Evolutionary conservation across 768 basidiomycete species (phyloP).

Genomic region (Trametes sanguinea): DNA sequence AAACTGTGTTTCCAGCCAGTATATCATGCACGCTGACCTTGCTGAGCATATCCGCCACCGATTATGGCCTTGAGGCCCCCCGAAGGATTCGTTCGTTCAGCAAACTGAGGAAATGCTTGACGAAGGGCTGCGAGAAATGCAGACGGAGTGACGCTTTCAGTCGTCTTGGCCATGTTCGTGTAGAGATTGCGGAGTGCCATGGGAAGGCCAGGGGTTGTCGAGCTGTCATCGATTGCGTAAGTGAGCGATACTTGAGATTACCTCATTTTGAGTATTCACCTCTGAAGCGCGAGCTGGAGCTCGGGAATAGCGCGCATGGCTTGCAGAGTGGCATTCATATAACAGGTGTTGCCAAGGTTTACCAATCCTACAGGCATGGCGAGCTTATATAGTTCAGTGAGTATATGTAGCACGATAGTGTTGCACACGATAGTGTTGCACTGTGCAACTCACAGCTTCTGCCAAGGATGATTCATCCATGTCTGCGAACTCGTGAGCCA

Average conservation of each 20-base stretch:
- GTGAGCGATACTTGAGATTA: no score
- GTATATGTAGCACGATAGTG: background rate
- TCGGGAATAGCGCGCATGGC: constrained; percentile 93
- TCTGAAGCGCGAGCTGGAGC: constrained; percentile 68
- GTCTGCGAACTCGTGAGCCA: constrained; percentile 42
- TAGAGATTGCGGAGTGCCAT: constrained; percentile 71
- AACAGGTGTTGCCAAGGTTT: constrained; percentile 95
- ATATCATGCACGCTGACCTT: constrained; percentile 43
- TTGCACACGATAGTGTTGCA: no score
- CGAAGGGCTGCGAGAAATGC: constrained; percentile 72
- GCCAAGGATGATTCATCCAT: constrained; percentile 84
- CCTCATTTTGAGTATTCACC: constrained; percentile 35
- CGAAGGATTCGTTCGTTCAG: constrained; percentile 54
- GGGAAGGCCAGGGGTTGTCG: constrained; percentile 35
- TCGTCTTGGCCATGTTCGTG: constrained; percentile 68
- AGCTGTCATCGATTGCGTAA: background rate
- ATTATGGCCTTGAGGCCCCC: constrained; percentile 36
- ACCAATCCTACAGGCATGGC: constrained; percentile 78
- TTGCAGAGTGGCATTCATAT: constrained; percentile 96
- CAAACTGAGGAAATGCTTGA: constrained; percentile 87
- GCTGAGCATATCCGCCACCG: constrained; percentile 69
- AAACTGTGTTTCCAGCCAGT: background rate
- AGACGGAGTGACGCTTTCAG: constrained; percentile 71
- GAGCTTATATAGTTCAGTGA: constrained; percentile 46
- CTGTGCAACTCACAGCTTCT: constrained; percentile 58